Evolutionary conservation across 352 stramenopile species (phyloP), one percentile per base, ranked within the genome.

Genomic region (Phytopythium vexans): DNA sequence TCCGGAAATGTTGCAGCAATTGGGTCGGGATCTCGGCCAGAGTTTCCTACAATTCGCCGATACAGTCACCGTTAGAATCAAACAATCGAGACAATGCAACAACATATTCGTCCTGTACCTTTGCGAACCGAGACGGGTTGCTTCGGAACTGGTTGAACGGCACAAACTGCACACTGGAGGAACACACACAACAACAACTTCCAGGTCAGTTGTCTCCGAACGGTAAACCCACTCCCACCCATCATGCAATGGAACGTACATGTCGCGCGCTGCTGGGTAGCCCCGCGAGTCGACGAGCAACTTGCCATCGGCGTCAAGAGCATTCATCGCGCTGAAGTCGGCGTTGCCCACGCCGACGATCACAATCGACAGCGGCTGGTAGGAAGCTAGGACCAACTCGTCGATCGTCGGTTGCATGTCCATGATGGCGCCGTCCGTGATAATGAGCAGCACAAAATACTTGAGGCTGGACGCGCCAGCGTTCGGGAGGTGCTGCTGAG

Each of bases 311-410:
- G 66, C 64, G 54, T 85, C 74, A 9, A 88, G 54, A 12, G 67
- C 66, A 47, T 86, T 70, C 80, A 90, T 88, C 6, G 80, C 73
- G 1, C 63, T 76, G 27, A 90, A 90, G 43, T 86, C 71, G 2
- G 80, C 78, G 27, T 91, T 85, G 14, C 85, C 85, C 32, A 95
- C 85, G 12, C 80, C 82, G 5, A 91, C 80, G 56, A 94, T 89
- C 39, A 94, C 75, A 45, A 94, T 90, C 27, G 77, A 89, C 38
- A 94, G 60, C 0, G 85, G 80, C 47, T 90, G 65, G 12, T 68
- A 70, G 10, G 74, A 88, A 14, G 82, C 82, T 16, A 66, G 58
- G n/a, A 86, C 73, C 21, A 95, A 66, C 38, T 77, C 82, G 36
- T 88, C 70, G 49, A 90, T 71, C 6, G 82, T 95, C 32, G 65